Percentiles rank a stretch among this genome's conserved stretches.
phyloP scores from a whole-genome alignment of 2,329 filamentous ascomycete genomes.

The Coniochaeta sp. region DNA sequence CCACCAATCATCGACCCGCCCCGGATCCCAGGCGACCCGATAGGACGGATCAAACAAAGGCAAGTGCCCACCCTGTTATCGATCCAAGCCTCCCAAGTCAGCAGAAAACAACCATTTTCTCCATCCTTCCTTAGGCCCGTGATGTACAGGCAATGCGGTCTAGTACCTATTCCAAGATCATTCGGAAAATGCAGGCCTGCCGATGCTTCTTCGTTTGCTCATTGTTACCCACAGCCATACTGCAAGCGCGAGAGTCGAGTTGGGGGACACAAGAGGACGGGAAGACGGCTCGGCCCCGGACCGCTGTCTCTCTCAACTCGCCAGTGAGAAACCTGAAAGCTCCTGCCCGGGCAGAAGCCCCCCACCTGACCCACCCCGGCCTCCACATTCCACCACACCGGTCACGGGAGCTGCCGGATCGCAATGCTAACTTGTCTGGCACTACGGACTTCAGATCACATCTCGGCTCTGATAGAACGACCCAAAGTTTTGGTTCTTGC shows the following conservation, averaged over 20 bases:
- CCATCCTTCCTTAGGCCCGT: neutral
- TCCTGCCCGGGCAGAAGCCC: neutral
- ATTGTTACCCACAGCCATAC: neutral
- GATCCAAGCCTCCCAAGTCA: neutral
- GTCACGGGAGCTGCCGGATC: too few relatives aligned
- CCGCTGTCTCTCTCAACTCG: neutral
- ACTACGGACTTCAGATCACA: too few relatives aligned
- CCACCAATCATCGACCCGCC: neutral
- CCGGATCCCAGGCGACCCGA: conserved; percentile 13
- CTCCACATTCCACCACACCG: too few relatives aligned
- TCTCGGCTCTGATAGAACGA: too few relatives aligned
- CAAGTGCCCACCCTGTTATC: conserved; percentile 7
- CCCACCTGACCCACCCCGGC: too few relatives aligned
- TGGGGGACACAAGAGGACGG: neutral
- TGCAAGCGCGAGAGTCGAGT: neutral
- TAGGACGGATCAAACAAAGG: conserved; percentile 15
- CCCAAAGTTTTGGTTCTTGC: too few relatives aligned
- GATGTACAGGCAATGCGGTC: neutral
- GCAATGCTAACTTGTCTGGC: too few relatives aligned
- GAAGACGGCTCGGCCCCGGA: neutral
- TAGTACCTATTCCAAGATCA: neutral
- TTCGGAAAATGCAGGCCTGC: neutral
- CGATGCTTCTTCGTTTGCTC: neutral
- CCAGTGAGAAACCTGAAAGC: neutral
- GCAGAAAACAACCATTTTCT: neutral